These are phyloP conservation scores for Mycosphaerelloides madeirae DNA, from an alignment of 2,329 filamentous ascomycete species.

Conservation along the genomic window DNA sequence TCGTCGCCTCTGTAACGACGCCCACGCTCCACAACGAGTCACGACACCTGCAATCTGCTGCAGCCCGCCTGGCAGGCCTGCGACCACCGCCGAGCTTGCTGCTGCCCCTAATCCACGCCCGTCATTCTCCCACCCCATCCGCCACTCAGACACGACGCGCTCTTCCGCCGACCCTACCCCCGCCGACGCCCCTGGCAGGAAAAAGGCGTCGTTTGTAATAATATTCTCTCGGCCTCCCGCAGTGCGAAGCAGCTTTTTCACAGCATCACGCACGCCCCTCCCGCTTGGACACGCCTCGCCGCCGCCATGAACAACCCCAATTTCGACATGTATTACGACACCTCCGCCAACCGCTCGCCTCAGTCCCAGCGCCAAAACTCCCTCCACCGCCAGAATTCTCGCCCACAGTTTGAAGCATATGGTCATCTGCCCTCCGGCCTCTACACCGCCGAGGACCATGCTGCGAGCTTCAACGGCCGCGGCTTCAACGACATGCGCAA, in stretches of 20 bases:
- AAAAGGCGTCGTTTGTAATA: background rate
- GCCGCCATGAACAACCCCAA: slow-evolving; percentile 29
- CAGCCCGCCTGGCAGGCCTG: background rate
- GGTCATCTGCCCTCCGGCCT: slow-evolving; percentile 62
- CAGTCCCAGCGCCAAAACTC: slow-evolving; percentile 63
- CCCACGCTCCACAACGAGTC: too few relatives aligned
- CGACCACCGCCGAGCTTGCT: too few relatives aligned
- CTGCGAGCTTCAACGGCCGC: slow-evolving; percentile 48
- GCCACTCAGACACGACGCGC: too few relatives aligned
- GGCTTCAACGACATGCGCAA: slow-evolving; percentile 58
- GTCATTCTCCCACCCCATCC: slow-evolving; percentile 3
- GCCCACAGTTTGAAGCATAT: slow-evolving; percentile 68
- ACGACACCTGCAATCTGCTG: too few relatives aligned
- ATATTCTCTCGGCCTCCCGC: background rate
- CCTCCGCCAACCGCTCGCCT: slow-evolving; percentile 62
- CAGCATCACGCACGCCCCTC: slow-evolving; percentile 7
- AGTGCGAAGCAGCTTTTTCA: slow-evolving; percentile 4
- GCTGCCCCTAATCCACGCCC: slow-evolving; percentile 2
- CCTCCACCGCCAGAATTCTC: slow-evolving; percentile 66
- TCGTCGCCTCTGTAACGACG: too few relatives aligned
- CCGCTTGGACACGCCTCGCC: background rate
- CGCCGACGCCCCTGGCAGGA: background rate
- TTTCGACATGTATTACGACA: slow-evolving; percentile 69
- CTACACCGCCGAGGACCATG: slow-evolving; percentile 65
- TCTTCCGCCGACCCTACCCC: background rate